Evolutionary conservation across 306 rosid genomes (phyloP), one percentile per base, ranked within the genome.

Genomic region (Oemleria cerasiformis): DNA sequence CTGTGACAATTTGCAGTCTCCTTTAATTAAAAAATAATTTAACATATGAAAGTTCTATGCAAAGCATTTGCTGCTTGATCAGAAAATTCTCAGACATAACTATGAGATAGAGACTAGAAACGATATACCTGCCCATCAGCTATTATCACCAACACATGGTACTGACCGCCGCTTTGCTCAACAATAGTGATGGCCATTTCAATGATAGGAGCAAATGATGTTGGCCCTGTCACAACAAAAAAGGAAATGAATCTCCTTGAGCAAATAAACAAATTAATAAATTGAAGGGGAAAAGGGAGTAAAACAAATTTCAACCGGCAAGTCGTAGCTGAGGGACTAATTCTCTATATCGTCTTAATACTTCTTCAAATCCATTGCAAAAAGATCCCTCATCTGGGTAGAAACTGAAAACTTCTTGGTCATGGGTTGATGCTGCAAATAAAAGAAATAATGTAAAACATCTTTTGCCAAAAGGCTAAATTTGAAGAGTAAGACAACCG

Each of bases 361-460:
- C 99, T 85, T 91, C 99, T 85, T 91, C 97, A 85, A 91, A 95
- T 80, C 99, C 99, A n/a, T 81, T 82, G 72, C 99, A 95, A 57
- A 42, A 57, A 79, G 79, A 76, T 71, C 84, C 80, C 61, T 91
- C 97, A n/a, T 91, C 92, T 0, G 90, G 84, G 75, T 77, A 69
- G 87, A 95, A 95, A 77, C 96, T 91, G 73, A 95, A 95, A 74
- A 95, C 97, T 76, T 95, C 99, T 73, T 89, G 99, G 81, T 88
- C 96, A 72, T 86, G 96, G 48, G 97, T 91, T 50, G 97, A 88
- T 61, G 97, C 99, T 95, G 89, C 85, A 63, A 83, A 77, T 56
- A 58, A 45, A 76, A 44, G 80, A 75, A 75, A 62, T 67, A 75
- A 72, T 10, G 70, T 57, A 64, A 60, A 62, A 20, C 47, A 47